These are phyloP conservation scores for Penicillium sp. DNA, from an alignment of 2,329 filamentous ascomycete genomes.

Conservation along the genomic window DNA sequence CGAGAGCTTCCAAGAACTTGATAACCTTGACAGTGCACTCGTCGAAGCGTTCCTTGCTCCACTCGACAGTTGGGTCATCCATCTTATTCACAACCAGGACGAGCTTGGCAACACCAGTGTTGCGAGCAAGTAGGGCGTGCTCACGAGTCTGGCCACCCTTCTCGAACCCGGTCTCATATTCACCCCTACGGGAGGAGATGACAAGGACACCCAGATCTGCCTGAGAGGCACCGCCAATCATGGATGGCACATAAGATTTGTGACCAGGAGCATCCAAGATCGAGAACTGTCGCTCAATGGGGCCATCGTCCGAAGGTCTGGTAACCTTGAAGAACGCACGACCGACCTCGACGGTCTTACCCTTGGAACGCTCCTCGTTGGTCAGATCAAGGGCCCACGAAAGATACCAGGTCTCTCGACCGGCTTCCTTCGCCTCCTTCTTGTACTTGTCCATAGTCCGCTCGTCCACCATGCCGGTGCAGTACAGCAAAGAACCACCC, in stretches of 20 bases:
- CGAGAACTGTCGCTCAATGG: conserved; percentile 87
- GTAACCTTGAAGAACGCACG: conserved; percentile 89
- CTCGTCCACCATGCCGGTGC: conserved; percentile 98
- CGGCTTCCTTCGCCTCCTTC: conserved; percentile 90
- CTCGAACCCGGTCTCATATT: conserved; percentile 98
- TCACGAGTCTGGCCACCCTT: conserved; percentile 94
- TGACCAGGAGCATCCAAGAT: conserved; percentile 96
- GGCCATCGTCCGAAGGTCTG: conserved; percentile 36
- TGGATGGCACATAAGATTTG: conserved; percentile 96
- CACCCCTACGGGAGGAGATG: conserved; percentile 93
- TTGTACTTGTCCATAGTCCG: conserved; percentile 98
- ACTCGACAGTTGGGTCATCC: conserved; percentile 95
- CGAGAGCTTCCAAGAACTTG: conserved; percentile 84
- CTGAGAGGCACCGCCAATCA: conserved; percentile 94
- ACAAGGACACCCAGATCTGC: conserved; percentile 93
- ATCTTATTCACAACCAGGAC: conserved; percentile 98
- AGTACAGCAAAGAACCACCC: conserved; percentile 87
- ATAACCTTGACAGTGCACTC: conserved; percentile 89
- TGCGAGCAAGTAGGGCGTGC: conserved; percentile 97
- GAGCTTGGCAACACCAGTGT: conserved; percentile 95
- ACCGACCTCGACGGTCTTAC: conserved; percentile 97
- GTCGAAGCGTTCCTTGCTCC: conserved; percentile 88
- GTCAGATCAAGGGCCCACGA: conserved; percentile 98
- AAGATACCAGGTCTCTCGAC: conserved; percentile 96
- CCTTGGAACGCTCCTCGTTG: conserved; percentile 92